Base-by-base conservation (phyloP, 2,329 filamentous ascomycete genomes). In the Neonectria punicea region DNA sequence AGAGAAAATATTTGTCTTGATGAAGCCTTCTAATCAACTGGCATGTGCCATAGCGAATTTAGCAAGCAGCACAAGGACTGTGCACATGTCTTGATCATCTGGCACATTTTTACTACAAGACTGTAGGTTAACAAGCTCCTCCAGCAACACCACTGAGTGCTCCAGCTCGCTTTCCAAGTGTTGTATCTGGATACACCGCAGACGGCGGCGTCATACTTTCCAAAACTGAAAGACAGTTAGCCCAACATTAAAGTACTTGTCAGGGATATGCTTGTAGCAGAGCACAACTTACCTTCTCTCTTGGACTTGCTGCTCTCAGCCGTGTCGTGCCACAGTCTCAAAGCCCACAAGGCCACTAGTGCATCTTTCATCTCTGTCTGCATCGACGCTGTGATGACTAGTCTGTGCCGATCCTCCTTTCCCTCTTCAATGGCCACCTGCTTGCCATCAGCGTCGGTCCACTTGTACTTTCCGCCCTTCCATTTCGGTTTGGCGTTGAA, bases 251-350 rank as follows among this genome's bases (percentile, higher is more conserved):
- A 34, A 4, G 9, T 6, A 25, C 4, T 5, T 22, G 8, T 16
- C 2, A 1, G 11, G 5, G 2, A 13, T 34, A 34, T 34, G 32
- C 4, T 10, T 13, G 11, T 2, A 2, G 22, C 1, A 1, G 10
- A 25, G 2, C 11, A 16, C 0, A 0, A 8, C 56, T 51, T 14
- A 34, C 62, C 62, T 53, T 22, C 16, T 30, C 44, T 22, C 6
- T 30, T 30, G 34, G 30, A 28, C 3, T 22, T 5, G 4, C n/a
- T 56, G 14, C 16, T 18, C 5, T 55, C 47, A 1, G 39, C 22
- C 22, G 50, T 25, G 11, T 65, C 32, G 28, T 70, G 43, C 66
- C 68, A 71, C 14, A 71, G 30, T n/a, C 60, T 65, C 36, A 70
- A 49, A 0, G 46, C 46, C 68, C 68, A 70, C 10, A 65, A 11